Evolutionary conservation across 768 basidiomycete genomes (phyloP).

Genomic region (Tulasnella sp.): DNA sequence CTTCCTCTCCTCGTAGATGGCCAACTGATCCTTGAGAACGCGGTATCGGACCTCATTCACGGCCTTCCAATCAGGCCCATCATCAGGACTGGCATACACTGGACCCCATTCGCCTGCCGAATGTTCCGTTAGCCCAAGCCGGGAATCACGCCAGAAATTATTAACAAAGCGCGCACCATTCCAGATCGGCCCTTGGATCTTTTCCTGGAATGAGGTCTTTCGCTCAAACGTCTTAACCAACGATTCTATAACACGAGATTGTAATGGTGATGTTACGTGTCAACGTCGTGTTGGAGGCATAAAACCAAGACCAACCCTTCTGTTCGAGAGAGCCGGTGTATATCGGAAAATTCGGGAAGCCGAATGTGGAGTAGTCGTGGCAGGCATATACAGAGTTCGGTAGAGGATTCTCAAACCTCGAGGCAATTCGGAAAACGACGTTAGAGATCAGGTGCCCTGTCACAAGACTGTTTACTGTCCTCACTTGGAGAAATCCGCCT

Average conservation of each 20-base stretch:
- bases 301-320: constrained; percentile 13
- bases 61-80: constrained; percentile 44
- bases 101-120: constrained; percentile 64
- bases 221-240: constrained; percentile 22
- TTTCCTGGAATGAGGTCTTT: constrained; percentile 29
- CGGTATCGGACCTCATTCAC: constrained; percentile 57
- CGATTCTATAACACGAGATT: not conserved
- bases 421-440: not conserved
- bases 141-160: constrained; percentile 1
- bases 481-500: constrained; percentile 56
- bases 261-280: not conserved
- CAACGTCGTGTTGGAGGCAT: too few species aligned
- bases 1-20: constrained; percentile 51
- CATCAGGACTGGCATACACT: constrained; percentile 57
- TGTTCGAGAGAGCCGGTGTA: constrained; percentile 22
- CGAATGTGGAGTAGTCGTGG: constrained; percentile 30
- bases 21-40: constrained; percentile 63
- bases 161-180: constrained; percentile 26
- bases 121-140: not conserved
- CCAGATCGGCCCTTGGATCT: constrained; percentile 18
- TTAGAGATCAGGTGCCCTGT: not conserved
- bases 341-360: constrained; percentile 25
- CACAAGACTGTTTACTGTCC: not conserved
- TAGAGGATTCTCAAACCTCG: constrained; percentile 17
- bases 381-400: constrained; percentile 31